Evolutionary conservation across 495 filamentous ascomycete species (phyloP).

Genomic region (Aspergillus coremiiformis): DNA sequence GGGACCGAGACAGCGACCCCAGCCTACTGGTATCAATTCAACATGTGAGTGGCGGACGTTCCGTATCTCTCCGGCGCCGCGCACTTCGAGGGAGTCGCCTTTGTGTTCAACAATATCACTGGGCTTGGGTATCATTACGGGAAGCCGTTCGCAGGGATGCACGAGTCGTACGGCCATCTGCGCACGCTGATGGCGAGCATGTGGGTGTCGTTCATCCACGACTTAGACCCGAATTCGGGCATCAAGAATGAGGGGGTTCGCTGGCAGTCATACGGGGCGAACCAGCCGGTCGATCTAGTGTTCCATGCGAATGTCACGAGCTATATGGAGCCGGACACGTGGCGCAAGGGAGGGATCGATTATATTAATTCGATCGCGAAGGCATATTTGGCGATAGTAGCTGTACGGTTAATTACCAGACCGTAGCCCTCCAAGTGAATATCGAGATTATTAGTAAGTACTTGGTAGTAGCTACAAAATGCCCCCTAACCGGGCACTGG

Average conservation of each 20-base stretch:
- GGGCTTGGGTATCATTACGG: slow-evolving; percentile 44
- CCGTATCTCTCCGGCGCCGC: slow-evolving; percentile 33
- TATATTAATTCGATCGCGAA: slow-evolving; percentile 26
- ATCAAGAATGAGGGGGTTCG: slow-evolving; percentile 21
- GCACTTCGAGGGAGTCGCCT: slow-evolving; percentile 56
- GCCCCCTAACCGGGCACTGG: no score
- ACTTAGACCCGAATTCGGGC: slow-evolving; percentile 42
- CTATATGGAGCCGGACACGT: slow-evolving; percentile 43
- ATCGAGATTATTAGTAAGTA: no score
- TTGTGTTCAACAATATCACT: slow-evolving; percentile 52
- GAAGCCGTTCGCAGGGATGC: slow-evolving; percentile 40
- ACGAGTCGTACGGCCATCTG: slow-evolving; percentile 37
- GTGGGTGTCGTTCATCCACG: slow-evolving; percentile 49
- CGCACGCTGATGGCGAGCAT: slow-evolving; percentile 46
- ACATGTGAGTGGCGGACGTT: slow-evolving; percentile 38
- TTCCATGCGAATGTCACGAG: slow-evolving; percentile 44
- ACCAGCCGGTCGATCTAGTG: slow-evolving; percentile 37
- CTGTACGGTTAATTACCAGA: no score
- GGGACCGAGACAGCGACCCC: slow-evolving; percentile 36
- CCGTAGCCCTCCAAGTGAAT: no score
- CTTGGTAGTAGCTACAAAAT: no score
- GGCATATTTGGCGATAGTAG: slow-evolving; percentile 17
- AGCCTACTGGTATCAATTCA: slow-evolving; percentile 59
- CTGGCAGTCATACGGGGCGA: slow-evolving; percentile 40
- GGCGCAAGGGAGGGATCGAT: slow-evolving; percentile 38